Conservation (phyloP, 805 yeast species). For the Wickerhamiella occidentalis region DNA sequence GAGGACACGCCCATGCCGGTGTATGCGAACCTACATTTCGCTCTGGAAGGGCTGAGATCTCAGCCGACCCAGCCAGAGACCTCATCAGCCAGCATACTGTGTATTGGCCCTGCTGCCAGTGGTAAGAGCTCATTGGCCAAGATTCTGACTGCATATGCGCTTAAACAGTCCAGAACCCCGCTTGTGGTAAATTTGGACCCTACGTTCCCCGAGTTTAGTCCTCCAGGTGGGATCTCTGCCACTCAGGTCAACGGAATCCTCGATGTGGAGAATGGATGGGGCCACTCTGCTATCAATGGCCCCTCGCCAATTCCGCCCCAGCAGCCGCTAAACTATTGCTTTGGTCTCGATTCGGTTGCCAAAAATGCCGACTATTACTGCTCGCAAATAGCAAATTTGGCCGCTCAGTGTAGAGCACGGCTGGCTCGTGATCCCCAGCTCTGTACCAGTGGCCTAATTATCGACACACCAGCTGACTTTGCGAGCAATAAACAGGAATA, state of each 20-base stretch:
- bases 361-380: constrained; percentile 47
- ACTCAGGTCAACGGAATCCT: constrained; percentile 70
- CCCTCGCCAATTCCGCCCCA: constrained; percentile 49
- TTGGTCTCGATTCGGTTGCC: constrained; percentile 52
- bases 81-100: constrained; percentile 38
- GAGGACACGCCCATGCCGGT: constrained; percentile 58
- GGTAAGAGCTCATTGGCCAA: constrained; percentile 75
- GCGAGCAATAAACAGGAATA: constrained; percentile 36
- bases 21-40: constrained; percentile 60
- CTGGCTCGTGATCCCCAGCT: constrained; percentile 38
- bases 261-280: constrained; percentile 67
- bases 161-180: constrained; percentile 57
- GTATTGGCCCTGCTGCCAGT: constrained; percentile 57
- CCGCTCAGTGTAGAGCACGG: constrained; percentile 36
- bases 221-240: constrained; percentile 79
- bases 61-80: constrained; percentile 7
- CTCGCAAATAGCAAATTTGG: constrained; percentile 37
- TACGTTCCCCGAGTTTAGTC: constrained; percentile 48
- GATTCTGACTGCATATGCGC: constrained; percentile 61
- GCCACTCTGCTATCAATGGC: constrained; percentile 56
- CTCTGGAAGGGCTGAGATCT: constrained; percentile 46
- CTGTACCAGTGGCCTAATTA: constrained; percentile 43
- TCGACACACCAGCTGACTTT: constrained; percentile 56
- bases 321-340: constrained; percentile 75
- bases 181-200: constrained; percentile 73